phyloP scores from a whole-genome alignment of 768 basidiomycete genomes.

The Suillus luteus region DNA sequence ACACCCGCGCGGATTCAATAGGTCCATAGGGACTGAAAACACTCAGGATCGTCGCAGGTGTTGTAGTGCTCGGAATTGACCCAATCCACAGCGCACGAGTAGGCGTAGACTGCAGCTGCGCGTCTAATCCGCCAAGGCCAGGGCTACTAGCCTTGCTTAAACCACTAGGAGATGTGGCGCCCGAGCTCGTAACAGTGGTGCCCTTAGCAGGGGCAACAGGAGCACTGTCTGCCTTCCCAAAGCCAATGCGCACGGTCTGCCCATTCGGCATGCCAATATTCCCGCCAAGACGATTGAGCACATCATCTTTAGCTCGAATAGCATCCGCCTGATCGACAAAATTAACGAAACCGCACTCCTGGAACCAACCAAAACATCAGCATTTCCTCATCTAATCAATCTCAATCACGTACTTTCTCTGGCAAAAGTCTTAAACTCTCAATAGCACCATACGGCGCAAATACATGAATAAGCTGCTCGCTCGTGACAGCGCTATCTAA shows the following conservation, averaged over 20 bases:
- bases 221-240: constrained; percentile 96
- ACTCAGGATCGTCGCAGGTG: constrained; percentile 90
- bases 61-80: constrained; percentile 93
- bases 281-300: constrained; percentile 91
- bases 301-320: constrained; percentile 97
- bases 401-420: constrained; percentile 73
- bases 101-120: constrained; percentile 86
- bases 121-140: constrained; percentile 69
- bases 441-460: constrained; percentile 95
- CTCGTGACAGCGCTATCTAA: constrained; percentile 93
- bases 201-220: constrained; percentile 89
- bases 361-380: constrained; percentile 21
- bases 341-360: constrained; percentile 99
- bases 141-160: constrained; percentile 52
- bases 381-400: constrained; percentile 5
- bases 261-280: constrained; percentile 94
- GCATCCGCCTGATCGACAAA: constrained; percentile 96
- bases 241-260: constrained; percentile 95
- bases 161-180: constrained; percentile 63
- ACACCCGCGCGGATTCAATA: constrained; percentile 93
- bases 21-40: constrained; percentile 98
- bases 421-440: constrained; percentile 93
- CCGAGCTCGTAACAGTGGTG: constrained; percentile 58
- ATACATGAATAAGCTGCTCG: constrained; percentile 93
- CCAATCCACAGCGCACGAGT: constrained; percentile 98